phyloP scores from a whole-genome alignment of 164 flowering plant species.

The Pachysandra terminalis region DNA sequence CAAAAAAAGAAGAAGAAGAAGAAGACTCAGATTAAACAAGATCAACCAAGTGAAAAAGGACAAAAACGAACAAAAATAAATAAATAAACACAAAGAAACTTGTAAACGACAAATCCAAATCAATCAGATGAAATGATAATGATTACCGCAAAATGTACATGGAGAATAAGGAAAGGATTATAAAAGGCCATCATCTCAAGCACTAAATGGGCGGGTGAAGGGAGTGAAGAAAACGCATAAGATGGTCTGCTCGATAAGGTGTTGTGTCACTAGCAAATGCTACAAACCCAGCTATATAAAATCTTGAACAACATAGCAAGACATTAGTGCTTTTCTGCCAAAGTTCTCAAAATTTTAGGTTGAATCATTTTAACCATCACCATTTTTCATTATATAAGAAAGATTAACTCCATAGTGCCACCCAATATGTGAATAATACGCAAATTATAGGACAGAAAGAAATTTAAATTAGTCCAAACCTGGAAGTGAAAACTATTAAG shows the following conservation, averaged over 20 bases:
- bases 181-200: too few species aligned
- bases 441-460: background rate
- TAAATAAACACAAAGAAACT: too few species aligned
- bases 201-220: background rate
- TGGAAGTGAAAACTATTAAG: slow-evolving; percentile 52
- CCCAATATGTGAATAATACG: background rate
- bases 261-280: background rate
- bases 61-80: too few species aligned
- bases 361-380: background rate
- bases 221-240: background rate
- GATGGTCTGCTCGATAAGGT: background rate
- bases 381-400: too few species aligned
- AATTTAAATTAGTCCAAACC: slow-evolving; percentile 16
- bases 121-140: too few species aligned
- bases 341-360: background rate
- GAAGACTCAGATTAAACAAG: too few species aligned
- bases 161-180: too few species aligned
- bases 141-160: too few species aligned
- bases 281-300: background rate
- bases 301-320: background rate
- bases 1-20: too few species aligned
- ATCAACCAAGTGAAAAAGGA: too few species aligned
- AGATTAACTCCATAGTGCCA: background rate
- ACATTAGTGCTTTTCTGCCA: background rate
- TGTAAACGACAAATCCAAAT: too few species aligned